Evolutionary conservation across 495 filamentous ascomycete genomes (phyloP), one percentile per base, ranked within the genome.

Genomic region (Paragyromitra xinjiangensis): DNA sequence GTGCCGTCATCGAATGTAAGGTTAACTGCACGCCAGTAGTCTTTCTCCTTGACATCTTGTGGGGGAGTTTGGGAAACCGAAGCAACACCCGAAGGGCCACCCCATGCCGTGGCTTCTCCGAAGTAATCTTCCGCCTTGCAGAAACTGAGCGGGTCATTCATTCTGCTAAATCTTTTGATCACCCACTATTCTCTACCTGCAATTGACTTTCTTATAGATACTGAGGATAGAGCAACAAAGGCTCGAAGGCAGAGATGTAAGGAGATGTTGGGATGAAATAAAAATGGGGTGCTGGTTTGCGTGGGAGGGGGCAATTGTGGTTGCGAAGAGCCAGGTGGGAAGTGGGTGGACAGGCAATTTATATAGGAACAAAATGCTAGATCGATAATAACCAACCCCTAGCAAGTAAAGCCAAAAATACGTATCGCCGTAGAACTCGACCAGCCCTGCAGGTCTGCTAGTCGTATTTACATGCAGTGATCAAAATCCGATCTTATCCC

Each of bases 61-160:
- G 80, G 80, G 2, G 73, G 37, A 11, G 3, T 22, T 44, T 61
- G 16, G 0, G 63, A 50, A 62, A 78, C 14, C 2, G 37, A 39
- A 22, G 19, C 45, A 22, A 81, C 22, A 29, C 37, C 56, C 9
- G 48, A 70, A 0, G 80, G 80, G 7, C 79, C 64, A 0, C 5
- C 8, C 80, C 80, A 81, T 16, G 24, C 34, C 2, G 39, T 6
- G 2, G 42, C 44, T 4, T 6, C 24, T 7, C 37, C 6, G 65
- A 70, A 81, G 61, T 55, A 81, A 4, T 78, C 56, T 40, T 81
- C 80, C 7, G 80, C 79, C 16, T 7, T 69, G 37, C 56, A 64
- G 69, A 74, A 81, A 39, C 77, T 81, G 68, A 81, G 26, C 44
- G 80, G 80, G 44, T 81, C 79, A 40, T 39, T 26, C 68, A 62